Evolutionary conservation across 805 yeast species (phyloP).

Genomic region (Hermanozyma aechmeae): DNA sequence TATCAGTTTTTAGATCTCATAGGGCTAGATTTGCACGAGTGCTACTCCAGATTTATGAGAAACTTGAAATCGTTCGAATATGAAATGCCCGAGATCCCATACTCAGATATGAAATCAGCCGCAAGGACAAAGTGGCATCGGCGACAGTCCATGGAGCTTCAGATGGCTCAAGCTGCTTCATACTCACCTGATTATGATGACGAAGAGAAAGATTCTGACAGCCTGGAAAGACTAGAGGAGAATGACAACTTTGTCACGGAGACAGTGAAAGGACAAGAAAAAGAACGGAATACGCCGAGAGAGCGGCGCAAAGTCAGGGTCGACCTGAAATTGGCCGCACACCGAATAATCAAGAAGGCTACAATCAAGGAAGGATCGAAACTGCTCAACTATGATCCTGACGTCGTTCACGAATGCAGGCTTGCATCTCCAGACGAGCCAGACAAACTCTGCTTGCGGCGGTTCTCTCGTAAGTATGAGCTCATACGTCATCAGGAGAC

Average conservation of each 20-base stretch:
- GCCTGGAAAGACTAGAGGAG: too few species aligned
- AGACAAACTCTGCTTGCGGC: conserved; percentile 28
- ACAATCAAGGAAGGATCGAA: conserved; percentile 10
- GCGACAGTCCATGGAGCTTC: too few species aligned
- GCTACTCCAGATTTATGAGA: conserved; percentile 23
- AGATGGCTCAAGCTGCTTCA: too few species aligned
- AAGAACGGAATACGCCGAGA: conserved; percentile 3
- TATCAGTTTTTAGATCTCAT: conserved; percentile 31
- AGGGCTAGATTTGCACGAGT: conserved; percentile 30
- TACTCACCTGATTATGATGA: too few species aligned
- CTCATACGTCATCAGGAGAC: conserved; percentile 93
- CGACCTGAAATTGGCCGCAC: conserved; percentile 19
- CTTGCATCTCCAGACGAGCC: conserved; percentile 36
- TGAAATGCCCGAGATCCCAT: too few species aligned
- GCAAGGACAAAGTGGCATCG: too few species aligned
- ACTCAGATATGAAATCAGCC: too few species aligned
- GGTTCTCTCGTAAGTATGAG: conserved; percentile 66
- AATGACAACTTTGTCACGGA: conserved; percentile 15
- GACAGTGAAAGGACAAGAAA: conserved; percentile 8
- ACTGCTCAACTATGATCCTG: conserved; percentile 35
- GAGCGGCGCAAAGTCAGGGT: conserved; percentile 9
- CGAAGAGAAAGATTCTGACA: too few species aligned
- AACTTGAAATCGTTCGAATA: too few species aligned
- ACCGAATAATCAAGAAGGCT: conserved; percentile 16
- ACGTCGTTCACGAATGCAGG: conserved; percentile 38